Evolutionary conservation across 2,329 filamentous ascomycete species (phyloP).

Genomic region (Calonectria naviculata): DNA sequence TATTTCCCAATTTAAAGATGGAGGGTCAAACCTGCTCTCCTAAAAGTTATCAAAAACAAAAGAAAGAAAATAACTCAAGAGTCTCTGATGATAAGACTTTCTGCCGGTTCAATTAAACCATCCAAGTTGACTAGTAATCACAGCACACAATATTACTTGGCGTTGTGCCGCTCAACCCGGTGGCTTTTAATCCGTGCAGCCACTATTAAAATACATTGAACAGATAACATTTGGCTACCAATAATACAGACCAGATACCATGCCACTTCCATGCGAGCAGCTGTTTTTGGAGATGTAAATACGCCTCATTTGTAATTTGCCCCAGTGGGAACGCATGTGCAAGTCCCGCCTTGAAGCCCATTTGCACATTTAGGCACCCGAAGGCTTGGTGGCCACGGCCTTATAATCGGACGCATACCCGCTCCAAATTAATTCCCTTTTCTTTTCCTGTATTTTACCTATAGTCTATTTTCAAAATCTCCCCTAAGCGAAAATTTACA

Average conservation of each 20-base stretch:
- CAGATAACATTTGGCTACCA: neutral
- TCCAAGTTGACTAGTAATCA: too few relatives aligned
- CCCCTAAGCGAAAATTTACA: too few relatives aligned
- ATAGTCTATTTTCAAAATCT: too few relatives aligned
- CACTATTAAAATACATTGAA: fast-evolving
- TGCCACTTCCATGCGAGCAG: neutral
- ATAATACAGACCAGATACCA: neutral
- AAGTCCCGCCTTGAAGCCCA: neutral
- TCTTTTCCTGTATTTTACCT: neutral
- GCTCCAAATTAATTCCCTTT: neutral
- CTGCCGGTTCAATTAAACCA: too few relatives aligned
- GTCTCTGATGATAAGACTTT: too few relatives aligned
- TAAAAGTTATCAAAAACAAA: too few relatives aligned
- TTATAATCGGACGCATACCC: neutral
- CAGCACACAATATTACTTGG: too few relatives aligned
- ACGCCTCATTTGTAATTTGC: neutral
- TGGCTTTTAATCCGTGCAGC: too few relatives aligned
- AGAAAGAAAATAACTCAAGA: too few relatives aligned
- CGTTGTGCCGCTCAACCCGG: too few relatives aligned
- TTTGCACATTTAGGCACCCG: neutral
- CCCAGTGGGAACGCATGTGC: neutral
- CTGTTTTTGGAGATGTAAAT: neutral
- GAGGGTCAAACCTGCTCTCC: too few relatives aligned
- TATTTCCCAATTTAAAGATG: too few relatives aligned
- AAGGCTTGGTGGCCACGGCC: neutral